Base-by-base conservation (phyloP, 1,284 basidiomycete genomes). In the Leccinum angustisporum region DNA sequence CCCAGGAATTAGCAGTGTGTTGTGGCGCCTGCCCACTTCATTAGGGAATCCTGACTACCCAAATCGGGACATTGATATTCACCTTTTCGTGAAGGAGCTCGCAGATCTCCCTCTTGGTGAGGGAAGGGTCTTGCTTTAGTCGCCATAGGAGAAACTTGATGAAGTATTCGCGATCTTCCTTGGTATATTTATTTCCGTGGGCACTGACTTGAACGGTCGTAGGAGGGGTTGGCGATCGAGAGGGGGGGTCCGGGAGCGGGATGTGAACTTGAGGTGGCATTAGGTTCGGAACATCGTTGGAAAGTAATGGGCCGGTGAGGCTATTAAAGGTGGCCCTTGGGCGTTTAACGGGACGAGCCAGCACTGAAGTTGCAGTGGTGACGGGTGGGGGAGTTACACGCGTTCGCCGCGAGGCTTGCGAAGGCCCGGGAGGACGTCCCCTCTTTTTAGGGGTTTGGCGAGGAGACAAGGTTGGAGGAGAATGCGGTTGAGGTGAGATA, bases 201-300 rank as follows among this genome's bases (percentile, higher is more conserved):
- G 70, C 67, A 30, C 74, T 76, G 10, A 75, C 72, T 54, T 84
- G 76, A 27, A 85, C 68, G 57, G 73, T 72, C 5, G 77, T 80
- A 3, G 88, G 88, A 34, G 88, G 88, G 2, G 80, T 83, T 3
- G 88, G 88, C n/a, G 84, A 84, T 48, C 86, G 82, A 21, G 86
- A 85, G 9, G 86, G 86, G 13, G 85, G 83, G 10, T 80, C 78
- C 3, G 87, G 86, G 50, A 86, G 76, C 66, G 77, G 80, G 58
- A 86, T 76, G 54, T 84, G 80, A 54, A 81, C 76, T 67, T 86
- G 81, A 21, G 85, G 85, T 5, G 84, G 77, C 57, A 84, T 83
- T 31, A 86, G 68, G 54, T 78, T 79, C 46, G 75, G 72, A 48
- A 77, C 76, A 55, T 75, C 66, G 10, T 58, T 64, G 9, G 69